These are phyloP conservation scores for Piper longum DNA, from an alignment of 164 flowering plant species.

Conservation along the genomic window DNA sequence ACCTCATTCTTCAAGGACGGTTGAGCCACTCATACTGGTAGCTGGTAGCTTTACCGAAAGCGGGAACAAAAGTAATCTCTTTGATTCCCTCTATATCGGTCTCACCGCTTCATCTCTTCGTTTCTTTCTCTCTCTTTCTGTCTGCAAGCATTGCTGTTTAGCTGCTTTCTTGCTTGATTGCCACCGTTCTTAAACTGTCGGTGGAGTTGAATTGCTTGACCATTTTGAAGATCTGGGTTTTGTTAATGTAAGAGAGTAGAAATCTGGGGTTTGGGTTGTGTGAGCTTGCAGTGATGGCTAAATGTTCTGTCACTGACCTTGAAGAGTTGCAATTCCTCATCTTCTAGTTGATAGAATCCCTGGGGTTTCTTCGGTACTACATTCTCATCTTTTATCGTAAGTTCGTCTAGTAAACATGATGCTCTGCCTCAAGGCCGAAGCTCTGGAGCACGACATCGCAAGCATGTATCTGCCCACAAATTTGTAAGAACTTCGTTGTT, in stretches of 20 bases:
- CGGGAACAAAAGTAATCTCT: constrained; percentile 3
- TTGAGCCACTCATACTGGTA: neutral
- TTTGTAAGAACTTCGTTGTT: constrained; percentile 2
- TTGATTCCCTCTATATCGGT: too few relatives aligned
- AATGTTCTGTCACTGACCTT: too few relatives aligned
- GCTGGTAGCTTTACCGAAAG: constrained; percentile 6
- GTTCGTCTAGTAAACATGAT: constrained; percentile 2
- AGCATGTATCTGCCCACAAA: constrained; percentile 6
- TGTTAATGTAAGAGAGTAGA: too few relatives aligned
- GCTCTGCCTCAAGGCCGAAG: constrained; percentile 19
- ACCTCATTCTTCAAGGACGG: neutral
- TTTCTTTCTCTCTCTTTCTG: neutral
- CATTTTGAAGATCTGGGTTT: too few relatives aligned
- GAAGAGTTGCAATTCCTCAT: too few relatives aligned
- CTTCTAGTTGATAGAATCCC: too few relatives aligned
- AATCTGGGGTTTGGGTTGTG: neutral
- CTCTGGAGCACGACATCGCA: constrained; percentile 6
- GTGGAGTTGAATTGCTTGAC: neutral
- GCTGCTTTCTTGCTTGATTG: neutral
- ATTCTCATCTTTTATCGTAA: neutral
- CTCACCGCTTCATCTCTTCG: too few relatives aligned
- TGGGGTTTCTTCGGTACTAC: neutral
- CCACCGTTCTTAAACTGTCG: neutral
- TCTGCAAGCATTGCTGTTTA: neutral
- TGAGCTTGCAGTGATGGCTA: too few relatives aligned